Conservation (phyloP, 2,329 filamentous ascomycete genomes). For the Penicillium crustosum region DNA sequence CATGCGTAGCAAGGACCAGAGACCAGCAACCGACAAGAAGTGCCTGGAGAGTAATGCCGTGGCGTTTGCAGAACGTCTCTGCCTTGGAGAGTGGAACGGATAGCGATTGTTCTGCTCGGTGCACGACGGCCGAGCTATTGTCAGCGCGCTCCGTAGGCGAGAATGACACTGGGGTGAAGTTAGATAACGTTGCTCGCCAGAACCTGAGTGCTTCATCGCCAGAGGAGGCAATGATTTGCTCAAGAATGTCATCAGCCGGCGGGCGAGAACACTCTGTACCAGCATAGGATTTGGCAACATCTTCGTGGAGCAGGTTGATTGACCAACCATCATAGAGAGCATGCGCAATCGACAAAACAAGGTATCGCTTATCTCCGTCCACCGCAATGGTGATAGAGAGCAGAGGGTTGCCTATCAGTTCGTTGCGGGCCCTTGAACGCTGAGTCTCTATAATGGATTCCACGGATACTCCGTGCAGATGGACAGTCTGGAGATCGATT, state of each 20-base stretch:
- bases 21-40: constrained; percentile 77
- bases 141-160: constrained; percentile 29
- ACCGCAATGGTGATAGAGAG: constrained; percentile 40
- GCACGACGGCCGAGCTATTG: constrained; percentile 17
- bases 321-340: constrained; percentile 91
- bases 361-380: constrained; percentile 37
- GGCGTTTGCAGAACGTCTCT: constrained; percentile 61
- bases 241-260: constrained; percentile 56
- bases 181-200: constrained; percentile 69
- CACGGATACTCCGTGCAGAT: constrained; percentile 21
- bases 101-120: constrained; percentile 29
- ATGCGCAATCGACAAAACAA: constrained; percentile 75
- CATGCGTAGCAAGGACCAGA: constrained; percentile 63
- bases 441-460: constrained; percentile 25
- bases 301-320: constrained; percentile 68
- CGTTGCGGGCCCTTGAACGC: constrained; percentile 10
- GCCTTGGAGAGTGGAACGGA: constrained; percentile 44
- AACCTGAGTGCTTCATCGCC: constrained; percentile 57
- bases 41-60: constrained; percentile 71
- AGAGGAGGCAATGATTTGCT: constrained; percentile 52
- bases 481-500: constrained; percentile 37
- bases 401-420: constrained; percentile 28
- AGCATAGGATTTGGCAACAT: constrained; percentile 66
- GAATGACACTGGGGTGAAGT: constrained; percentile 46
- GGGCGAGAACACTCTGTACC: constrained; percentile 45